Evolutionary conservation across 495 filamentous ascomycete species (phyloP), one percentile per base, ranked within the genome.

Genomic region (Recurvomyces mirabilis): DNA sequence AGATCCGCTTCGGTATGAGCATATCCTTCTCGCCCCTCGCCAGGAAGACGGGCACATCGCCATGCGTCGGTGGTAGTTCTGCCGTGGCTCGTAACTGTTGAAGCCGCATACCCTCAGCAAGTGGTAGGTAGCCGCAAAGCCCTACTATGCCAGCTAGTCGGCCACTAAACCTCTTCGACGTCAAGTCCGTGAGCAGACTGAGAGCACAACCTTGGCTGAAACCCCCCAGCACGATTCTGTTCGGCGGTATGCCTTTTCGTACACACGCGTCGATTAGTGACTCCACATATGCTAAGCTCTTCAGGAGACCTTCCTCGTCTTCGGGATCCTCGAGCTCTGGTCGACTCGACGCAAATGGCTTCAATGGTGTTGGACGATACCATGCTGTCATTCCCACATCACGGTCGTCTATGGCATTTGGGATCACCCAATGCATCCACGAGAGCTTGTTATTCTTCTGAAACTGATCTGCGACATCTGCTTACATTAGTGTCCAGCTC

Each of bases 121-220:
- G 35, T 13, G 67, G 67, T 13, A 70, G 42, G 46, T 67, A 68
- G 1, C 64, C 67, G 31, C 57, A 61, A 13, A 70, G 39, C 2
- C 60, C 62, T 1, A 60, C 62, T 29, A 70, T 41, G 0, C 62
- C 65, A 10, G 51, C 65, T 15, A 70, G 45, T 34, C 51, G 44
- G 0, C 62, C 64, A 1, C 38, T 39, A 49, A 61, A 64, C 25
- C 52, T 56, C 28, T 38, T 34, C 1, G 56, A 61, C n/a, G 37
- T 54, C 14, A 70, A 47, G 11, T 60, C 64, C 0, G 55, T 52
- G 9, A 68, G 42, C 20, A 68, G 37, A 5, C 54, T 48, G 39
- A 70, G 47, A 0, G 67, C 65, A 45, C 60, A 61, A 22, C 67
- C 67, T 39, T 68, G 65, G 23, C 58, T 61, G 48, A 70, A 70